Evolutionary conservation across 441 rosid genomes (phyloP).

Genomic region (Viola pubescens): DNA sequence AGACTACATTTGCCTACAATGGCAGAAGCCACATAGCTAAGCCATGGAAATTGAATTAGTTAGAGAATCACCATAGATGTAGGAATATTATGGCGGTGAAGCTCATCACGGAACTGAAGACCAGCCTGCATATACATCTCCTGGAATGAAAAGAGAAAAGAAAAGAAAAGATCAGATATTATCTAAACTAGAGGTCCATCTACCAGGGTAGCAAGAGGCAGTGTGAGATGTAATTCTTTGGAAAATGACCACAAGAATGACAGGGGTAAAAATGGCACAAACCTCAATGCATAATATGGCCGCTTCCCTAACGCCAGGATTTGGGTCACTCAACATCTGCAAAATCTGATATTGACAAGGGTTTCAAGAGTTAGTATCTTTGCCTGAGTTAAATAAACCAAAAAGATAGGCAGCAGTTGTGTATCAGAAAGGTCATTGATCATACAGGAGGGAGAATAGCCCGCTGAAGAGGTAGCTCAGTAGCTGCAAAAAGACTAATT

Average conservation of each 20-base stretch:
- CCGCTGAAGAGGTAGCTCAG: conserved; percentile 96
- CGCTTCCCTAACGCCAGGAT: conserved; percentile 86
- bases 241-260: neutral
- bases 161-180: conserved; percentile 6
- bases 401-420: no score
- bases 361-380: neutral
- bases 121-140: conserved; percentile 93
- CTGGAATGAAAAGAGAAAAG: conserved; percentile 30
- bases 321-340: conserved; percentile 87
- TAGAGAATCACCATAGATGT: conserved; percentile 60
- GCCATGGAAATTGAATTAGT: conserved; percentile 3
- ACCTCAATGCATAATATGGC: conserved; percentile 95
- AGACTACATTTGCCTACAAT: conserved; percentile 4
- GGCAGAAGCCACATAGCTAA: conserved; percentile 2
- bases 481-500: conserved; percentile 84
- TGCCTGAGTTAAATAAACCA: no score
- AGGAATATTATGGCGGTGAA: conserved; percentile 87
- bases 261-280: conserved; percentile 9
- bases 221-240: neutral
- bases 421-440: conserved; percentile 9
- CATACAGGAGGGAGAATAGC: conserved; percentile 92
- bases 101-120: conserved; percentile 90
- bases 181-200: conserved; percentile 14
- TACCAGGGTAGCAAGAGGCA: neutral
- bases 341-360: conserved; percentile 50